Conservation (phyloP, 306 rosid species). For the Datisca glomerata region DNA sequence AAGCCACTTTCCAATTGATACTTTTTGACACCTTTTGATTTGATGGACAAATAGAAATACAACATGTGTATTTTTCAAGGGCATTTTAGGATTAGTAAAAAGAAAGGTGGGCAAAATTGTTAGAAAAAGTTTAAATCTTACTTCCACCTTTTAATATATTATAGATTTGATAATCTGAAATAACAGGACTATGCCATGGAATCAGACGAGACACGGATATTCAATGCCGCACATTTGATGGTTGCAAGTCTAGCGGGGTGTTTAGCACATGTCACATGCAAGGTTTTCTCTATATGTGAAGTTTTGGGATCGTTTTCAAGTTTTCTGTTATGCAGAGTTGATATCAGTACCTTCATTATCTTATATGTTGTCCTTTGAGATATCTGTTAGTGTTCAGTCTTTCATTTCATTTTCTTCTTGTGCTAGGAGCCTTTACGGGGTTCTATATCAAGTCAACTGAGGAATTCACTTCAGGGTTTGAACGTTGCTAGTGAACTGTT, state of each 20-base stretch:
- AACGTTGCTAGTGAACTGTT: constrained; percentile 51
- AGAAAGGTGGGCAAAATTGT: too few species aligned
- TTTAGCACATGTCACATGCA: constrained; percentile 98
- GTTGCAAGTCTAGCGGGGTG: constrained; percentile 98
- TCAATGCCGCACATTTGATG: constrained; percentile 96
- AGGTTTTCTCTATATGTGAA: constrained; percentile 30
- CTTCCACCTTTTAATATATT: constrained; percentile 5
- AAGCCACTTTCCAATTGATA: too few species aligned
- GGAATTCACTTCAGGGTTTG: constrained; percentile 69
- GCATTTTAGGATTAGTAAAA: too few species aligned
- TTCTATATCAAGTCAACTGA: constrained; percentile 71
- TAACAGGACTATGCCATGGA: constrained; percentile 95
- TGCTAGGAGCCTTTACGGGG: constrained; percentile 79
- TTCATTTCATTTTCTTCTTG: constrained; percentile 12
- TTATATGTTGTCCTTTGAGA: too few species aligned
- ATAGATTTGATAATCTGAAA: constrained; percentile 10
- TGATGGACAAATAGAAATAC: too few species aligned
- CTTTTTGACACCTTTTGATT: too few species aligned
- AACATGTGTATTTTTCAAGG: too few species aligned
- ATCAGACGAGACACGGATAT: constrained; percentile 87
- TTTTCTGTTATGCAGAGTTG: constrained; percentile 6
- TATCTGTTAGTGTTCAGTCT: too few species aligned
- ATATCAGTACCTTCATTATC: background rate
- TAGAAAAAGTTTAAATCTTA: constrained; percentile 5
- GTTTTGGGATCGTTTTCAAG: constrained; percentile 2